phyloP scores from a whole-genome alignment of 2,329 filamentous ascomycete species.

The Niveomyces coronatus region DNA sequence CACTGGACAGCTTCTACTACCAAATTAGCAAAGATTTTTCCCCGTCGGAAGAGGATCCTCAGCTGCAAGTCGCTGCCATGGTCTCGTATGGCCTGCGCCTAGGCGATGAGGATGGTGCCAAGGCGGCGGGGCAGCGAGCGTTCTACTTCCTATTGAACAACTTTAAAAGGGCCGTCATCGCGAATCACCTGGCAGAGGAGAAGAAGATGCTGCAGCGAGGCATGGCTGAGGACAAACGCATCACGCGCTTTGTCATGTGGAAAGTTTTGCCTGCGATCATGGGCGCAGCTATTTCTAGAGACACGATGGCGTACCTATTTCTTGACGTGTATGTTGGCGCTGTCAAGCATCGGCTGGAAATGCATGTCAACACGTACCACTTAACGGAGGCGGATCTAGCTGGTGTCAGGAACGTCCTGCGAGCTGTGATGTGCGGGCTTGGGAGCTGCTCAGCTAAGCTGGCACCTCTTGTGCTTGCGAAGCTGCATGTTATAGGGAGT shows the following conservation, averaged over 20 bases:
- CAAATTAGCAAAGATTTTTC: slow-evolving; percentile 46
- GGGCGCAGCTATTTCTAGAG: slow-evolving; percentile 23
- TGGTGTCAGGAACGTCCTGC: slow-evolving; percentile 5
- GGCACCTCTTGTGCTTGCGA: slow-evolving; percentile 9
- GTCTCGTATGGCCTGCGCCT: slow-evolving; percentile 45
- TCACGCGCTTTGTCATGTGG: slow-evolving; percentile 37
- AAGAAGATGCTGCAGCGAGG: slow-evolving; percentile 34
- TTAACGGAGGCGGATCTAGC: slow-evolving; percentile 6
- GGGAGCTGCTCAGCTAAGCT: slow-evolving; percentile 5
- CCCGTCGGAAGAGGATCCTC: slow-evolving; percentile 44
- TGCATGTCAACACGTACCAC: slow-evolving; percentile 15
- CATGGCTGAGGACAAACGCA: slow-evolving; percentile 30
- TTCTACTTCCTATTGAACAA: slow-evolving; percentile 49
- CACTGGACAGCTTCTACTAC: slow-evolving; percentile 45
- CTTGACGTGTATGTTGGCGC: slow-evolving; percentile 40
- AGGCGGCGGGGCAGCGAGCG: slow-evolving; percentile 34
- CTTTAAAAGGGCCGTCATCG: slow-evolving; percentile 43
- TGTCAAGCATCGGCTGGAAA: slow-evolving; percentile 24
- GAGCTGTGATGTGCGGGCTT: slow-evolving; percentile 17
- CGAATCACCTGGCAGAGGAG: slow-evolving; percentile 37
- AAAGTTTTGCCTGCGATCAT: slow-evolving; percentile 47
- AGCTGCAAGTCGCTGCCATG: slow-evolving; percentile 45
- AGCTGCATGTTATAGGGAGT: slow-evolving; percentile 16
- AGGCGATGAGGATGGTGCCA: slow-evolving; percentile 41
- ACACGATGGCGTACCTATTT: slow-evolving; percentile 35